Evolutionary conservation across 768 basidiomycete genomes (phyloP).

Genomic region (Thelephora aurantiotincta): DNA sequence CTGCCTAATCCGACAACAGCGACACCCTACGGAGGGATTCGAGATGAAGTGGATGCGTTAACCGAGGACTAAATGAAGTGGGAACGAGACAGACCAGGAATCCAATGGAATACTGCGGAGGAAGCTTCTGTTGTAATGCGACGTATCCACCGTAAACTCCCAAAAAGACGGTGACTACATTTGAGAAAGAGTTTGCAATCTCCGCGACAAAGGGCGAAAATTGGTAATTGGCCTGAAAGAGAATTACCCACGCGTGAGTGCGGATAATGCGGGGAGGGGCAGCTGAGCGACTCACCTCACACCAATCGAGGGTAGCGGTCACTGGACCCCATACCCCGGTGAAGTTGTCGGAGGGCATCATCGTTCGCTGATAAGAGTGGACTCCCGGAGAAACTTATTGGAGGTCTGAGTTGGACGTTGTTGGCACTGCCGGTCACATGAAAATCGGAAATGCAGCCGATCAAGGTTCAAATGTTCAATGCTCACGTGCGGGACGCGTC

Average conservation of each 20-base stretch:
- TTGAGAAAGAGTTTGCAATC: constrained; percentile 59
- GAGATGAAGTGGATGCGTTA: not conserved
- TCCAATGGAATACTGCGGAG: constrained; percentile 21
- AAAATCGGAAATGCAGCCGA: too few species aligned
- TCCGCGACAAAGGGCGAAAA: constrained; percentile 70
- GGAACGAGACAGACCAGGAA: constrained; percentile 14
- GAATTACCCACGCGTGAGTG: not conserved
- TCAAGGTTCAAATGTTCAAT: too few species aligned
- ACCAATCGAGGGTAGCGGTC: constrained; percentile 64
- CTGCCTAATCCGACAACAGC: constrained; percentile 64
- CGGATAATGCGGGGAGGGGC: not conserved
- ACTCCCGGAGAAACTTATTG: too few species aligned
- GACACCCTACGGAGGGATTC: constrained; percentile 35
- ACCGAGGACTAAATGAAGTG: not conserved
- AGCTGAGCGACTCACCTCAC: constrained; percentile 34
- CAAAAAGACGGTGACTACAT: constrained; percentile 24
- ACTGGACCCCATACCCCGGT: constrained; percentile 45
- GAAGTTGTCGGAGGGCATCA: not conserved
- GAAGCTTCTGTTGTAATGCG: constrained; percentile 18
- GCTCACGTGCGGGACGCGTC: too few species aligned
- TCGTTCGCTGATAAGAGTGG: too few species aligned
- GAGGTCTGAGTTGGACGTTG: too few species aligned
- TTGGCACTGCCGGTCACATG: too few species aligned
- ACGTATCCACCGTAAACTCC: constrained; percentile 32
- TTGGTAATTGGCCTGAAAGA: constrained; percentile 56